Evolutionary conservation across 306 rosid species (phyloP).

Genomic region (Arachis hypogaea): DNA sequence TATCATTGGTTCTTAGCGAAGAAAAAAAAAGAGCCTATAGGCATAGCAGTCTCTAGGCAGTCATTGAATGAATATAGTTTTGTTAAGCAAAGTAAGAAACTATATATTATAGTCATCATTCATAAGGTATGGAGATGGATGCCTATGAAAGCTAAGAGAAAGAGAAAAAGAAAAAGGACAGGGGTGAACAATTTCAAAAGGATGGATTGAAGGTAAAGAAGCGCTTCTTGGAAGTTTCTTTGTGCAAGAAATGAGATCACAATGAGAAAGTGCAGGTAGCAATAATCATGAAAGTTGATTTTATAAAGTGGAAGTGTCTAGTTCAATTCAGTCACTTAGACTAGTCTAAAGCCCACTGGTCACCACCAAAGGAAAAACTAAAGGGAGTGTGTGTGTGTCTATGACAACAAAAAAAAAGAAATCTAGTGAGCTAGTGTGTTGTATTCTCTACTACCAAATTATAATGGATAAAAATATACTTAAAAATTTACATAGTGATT

Average conservation of each 20-base stretch:
- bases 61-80: too few relatives aligned
- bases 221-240: background rate
- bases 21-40: too few relatives aligned
- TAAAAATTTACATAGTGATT: too few relatives aligned
- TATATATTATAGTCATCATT: conserved; percentile 1
- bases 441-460: too few relatives aligned
- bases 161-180: conserved; percentile 7
- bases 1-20: background rate
- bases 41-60: too few relatives aligned
- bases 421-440: too few relatives aligned
- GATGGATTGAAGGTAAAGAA: conserved; percentile 34
- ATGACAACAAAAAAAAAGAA: too few relatives aligned
- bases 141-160: too few relatives aligned
- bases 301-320: conserved; percentile 53
- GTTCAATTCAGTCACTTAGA: conserved; percentile 32
- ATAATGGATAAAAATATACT: too few relatives aligned
- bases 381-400: too few relatives aligned
- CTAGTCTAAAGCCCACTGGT: conserved; percentile 37
- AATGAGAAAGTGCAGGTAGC: conserved; percentile 21
- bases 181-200: conserved; percentile 25
- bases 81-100: too few relatives aligned
- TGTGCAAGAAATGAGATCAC: background rate
- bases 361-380: too few relatives aligned
- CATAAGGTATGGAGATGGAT: background rate
- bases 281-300: conserved; percentile 39